Evolutionary conservation across 2,329 filamentous ascomycete genomes (phyloP).

Genomic region (Hymenoscyphus repandus): DNA sequence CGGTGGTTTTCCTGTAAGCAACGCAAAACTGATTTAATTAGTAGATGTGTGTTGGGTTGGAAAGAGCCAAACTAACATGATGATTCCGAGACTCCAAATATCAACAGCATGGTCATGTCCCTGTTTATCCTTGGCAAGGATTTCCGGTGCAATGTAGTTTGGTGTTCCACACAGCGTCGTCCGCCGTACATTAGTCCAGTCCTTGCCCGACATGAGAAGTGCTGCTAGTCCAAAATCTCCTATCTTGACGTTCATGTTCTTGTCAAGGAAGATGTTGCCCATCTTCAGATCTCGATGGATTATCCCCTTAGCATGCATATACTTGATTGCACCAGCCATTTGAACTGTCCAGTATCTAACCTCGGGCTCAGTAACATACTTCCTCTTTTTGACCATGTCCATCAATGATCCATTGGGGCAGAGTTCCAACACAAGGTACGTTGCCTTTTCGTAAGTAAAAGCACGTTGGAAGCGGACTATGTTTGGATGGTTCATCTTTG

Average conservation of each 20-base stretch:
- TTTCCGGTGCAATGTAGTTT: constrained; percentile 97
- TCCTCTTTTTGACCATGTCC: constrained; percentile 93
- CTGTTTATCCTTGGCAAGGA: constrained; percentile 87
- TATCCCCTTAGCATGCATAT: constrained; percentile 91
- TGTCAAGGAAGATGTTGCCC: constrained; percentile 94
- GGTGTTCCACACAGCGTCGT: constrained; percentile 95
- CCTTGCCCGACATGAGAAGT: constrained; percentile 82
- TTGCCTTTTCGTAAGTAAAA: constrained; percentile 83
- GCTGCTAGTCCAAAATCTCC: constrained; percentile 96
- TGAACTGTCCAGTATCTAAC: constrained; percentile 92
- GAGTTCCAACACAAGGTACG: constrained; percentile 89
- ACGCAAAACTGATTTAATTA: constrained; percentile 65
- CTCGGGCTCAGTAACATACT: constrained; percentile 86
- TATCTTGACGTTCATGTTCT: constrained; percentile 94
- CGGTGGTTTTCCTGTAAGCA: constrained; percentile 92
- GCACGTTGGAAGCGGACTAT: constrained; percentile 94
- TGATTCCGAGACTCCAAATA: constrained; percentile 96
- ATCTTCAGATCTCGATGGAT: constrained; percentile 97
- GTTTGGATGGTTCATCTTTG: constrained; percentile 93
- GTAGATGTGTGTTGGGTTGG: constrained; percentile 16
- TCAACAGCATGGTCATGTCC: constrained; percentile 98
- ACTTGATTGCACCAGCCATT: constrained; percentile 94
- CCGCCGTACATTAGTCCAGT: constrained; percentile 74
- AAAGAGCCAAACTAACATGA: constrained; percentile 58
- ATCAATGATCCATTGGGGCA: constrained; percentile 95